Percentiles rank a stretch among this genome's conserved stretches.
These are phyloP conservation scores for Macrophomina tecta DNA, from an alignment of 2,329 filamentous ascomycete species.

Conservation along the genomic window DNA sequence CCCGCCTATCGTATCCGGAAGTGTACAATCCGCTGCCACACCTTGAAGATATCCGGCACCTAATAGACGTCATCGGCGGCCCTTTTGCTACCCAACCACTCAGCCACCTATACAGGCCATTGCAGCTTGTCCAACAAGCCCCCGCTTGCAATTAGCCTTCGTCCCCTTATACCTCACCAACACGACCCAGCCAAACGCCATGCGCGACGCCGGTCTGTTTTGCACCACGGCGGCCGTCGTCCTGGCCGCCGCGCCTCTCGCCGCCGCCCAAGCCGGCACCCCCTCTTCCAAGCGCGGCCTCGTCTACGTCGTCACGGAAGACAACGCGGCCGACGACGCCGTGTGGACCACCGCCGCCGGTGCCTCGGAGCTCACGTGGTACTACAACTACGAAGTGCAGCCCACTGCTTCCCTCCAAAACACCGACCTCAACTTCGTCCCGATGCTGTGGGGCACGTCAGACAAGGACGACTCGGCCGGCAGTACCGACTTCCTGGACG, in stretches of 20 bases:
- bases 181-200: background rate
- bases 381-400: conserved; percentile 75
- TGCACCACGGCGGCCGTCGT: background rate
- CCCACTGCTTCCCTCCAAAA: conserved; percentile 60
- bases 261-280: conserved; percentile 34
- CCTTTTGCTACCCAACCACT: background rate
- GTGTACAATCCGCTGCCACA: background rate
- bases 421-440: conserved; percentile 70
- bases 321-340: conserved; percentile 65
- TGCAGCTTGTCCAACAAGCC: background rate
- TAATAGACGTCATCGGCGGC: conserved; percentile 22
- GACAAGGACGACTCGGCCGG: conserved; percentile 40
- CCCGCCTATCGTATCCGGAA: conserved; percentile 20
- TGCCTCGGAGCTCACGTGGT: conserved; percentile 73
- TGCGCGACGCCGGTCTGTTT: background rate
- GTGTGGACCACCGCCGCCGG: conserved; percentile 60
- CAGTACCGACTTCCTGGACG: conserved; percentile 65
- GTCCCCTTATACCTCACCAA: background rate
- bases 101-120: background rate
- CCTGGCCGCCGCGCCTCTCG: conserved; percentile 24
- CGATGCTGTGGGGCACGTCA: conserved; percentile 76
- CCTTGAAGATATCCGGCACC: conserved; percentile 9
- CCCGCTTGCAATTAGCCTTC: background rate
- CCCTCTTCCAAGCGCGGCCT: conserved; percentile 73
- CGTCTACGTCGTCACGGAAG: conserved; percentile 65